These are phyloP conservation scores for Hypoxylon sp. DNA, from an alignment of 2,329 filamentous ascomycete genomes.

Conservation along the genomic window DNA sequence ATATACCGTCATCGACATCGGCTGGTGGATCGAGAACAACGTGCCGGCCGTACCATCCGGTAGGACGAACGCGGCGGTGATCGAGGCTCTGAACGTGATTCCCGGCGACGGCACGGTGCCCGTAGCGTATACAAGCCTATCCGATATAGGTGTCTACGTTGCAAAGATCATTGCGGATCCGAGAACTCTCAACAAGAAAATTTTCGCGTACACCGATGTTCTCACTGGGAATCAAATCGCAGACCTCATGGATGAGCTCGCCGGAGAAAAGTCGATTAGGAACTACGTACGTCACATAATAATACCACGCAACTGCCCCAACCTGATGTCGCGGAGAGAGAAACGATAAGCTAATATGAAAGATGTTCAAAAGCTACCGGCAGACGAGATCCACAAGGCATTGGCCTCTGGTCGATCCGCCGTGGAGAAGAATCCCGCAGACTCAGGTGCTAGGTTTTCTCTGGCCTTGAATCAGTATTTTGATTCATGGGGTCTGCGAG, in stretches of 20 bases:
- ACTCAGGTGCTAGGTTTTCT: constrained; percentile 1
- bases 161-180: constrained; percentile 61
- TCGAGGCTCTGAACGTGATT: constrained; percentile 41
- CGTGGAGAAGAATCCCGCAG: constrained; percentile 18
- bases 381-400: constrained; percentile 8
- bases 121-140: constrained; percentile 58
- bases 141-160: constrained; percentile 62
- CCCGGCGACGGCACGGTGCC: constrained; percentile 58
- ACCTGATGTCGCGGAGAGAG: too few species aligned
- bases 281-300: constrained; percentile 22
- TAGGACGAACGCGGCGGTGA: constrained; percentile 23
- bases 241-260: constrained; percentile 57
- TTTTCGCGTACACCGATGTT: constrained; percentile 60
- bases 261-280: constrained; percentile 55
- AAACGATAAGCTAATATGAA: constrained; percentile 2
- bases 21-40: constrained; percentile 39
- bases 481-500: constrained; percentile 60
- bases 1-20: constrained; percentile 43
- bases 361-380: constrained; percentile 17
- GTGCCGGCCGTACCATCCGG: constrained; percentile 34
- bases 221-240: constrained; percentile 59
- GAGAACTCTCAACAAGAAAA: constrained; percentile 62
- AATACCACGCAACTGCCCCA: too few species aligned
- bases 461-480: constrained; percentile 54
- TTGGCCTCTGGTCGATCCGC: neutral